Evolutionary conservation across 345 rosid species (phyloP), one percentile per base, ranked within the genome.

Genomic region (Raphanus raphanistrum): DNA sequence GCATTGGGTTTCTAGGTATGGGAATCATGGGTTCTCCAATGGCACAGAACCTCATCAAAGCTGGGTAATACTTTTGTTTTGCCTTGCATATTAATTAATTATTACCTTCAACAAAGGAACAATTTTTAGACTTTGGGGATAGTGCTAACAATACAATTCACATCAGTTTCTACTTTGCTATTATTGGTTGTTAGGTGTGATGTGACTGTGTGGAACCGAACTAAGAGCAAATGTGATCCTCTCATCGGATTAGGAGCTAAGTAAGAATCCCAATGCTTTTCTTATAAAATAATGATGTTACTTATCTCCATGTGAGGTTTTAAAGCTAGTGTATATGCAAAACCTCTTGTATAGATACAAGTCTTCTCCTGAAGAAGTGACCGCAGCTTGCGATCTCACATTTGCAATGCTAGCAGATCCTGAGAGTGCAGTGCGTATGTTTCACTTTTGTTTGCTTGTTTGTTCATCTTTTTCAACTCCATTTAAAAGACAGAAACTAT

Each of bases 11-110:
- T 85, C 87, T 94, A 29, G 97, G 98, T 70, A 74, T 89, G 77
- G 98, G 98, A 82, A 91, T 94, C 80, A 94, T 94, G 98, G 98
- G 96, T 68, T 71, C 88, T 68, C 97, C 98, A 33, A 94, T 92
- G 98, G 94, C 97, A 28, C 92, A 82, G 55, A 94, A 94, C 87
- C 98, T 94, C 86, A 72, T 94, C 65, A 94, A 89, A 79, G 90
- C 94, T 59, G 98, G 97, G 97, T 92, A 92, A 21, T 4, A 73
- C 31, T 33, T 70, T 59, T 0, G n/a, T 0, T 29, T 63, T 6
- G 1, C 45, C 68, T 17, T 35, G 15, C 50, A 27, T 27, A 16
- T 28, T n/a, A n/a, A n/a, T n/a, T n/a, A n/a, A n/a, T n/a, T n/a
- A n/a, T n/a, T n/a, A 36, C 54, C 9, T 35, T 64, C 29, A 31